Base-by-base conservation (phyloP, 257 asterid genomes). In the Scutellaria baicalensis region DNA sequence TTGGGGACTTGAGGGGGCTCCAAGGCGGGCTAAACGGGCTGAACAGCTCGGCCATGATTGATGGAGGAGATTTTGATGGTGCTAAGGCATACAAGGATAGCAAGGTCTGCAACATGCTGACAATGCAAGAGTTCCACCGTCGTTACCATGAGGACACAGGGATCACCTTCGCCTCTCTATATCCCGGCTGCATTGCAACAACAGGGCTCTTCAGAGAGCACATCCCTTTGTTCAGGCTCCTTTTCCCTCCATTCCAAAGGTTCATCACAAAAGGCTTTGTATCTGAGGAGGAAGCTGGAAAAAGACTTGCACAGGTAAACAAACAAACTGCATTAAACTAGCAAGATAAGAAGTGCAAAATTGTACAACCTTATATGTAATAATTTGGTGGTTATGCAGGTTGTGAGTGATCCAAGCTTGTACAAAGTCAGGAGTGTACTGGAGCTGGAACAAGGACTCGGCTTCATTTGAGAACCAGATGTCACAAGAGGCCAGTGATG, bases 371-470 rank as follows among this genome's bases (percentile, higher is more conserved):
- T 49, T 6, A 23, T 45, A 55, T n/a, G 48, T 40, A 9, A 18
- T 21, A 18, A 20, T 48, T 23, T 68, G 63, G 11, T 67, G 75
- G 36, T n/a, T n/a, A n/a, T 75, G 36, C 83, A 91, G 96, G 98
- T 93, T 50, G 97, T 93, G 45, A 83, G 88, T 11, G 98, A 93
- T 75, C 96, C 96, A 57, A 93, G 97, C 84, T 71, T 93, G 87
- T n/a, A 84, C 95, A 6, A 93, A 93, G 79, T 93, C 98, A 3
- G 98, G 98, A 20, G 97, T 93, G 4, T 93, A 93, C 78, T 93
- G 98, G 98, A 93, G 98, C 88, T 93, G 98, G 98, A 93, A 93
- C 83, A 88, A 90, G 75, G 82, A 84, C 73, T 93, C 98, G 0
- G 86, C 98, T 58, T 90, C 97, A 0, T 93, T 93, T 8, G 95